Percentiles rank a stretch among this genome's conserved stretches.
phyloP scores from a whole-genome alignment of 2,329 filamentous ascomycete species.

The Chlorencoelia australis region DNA sequence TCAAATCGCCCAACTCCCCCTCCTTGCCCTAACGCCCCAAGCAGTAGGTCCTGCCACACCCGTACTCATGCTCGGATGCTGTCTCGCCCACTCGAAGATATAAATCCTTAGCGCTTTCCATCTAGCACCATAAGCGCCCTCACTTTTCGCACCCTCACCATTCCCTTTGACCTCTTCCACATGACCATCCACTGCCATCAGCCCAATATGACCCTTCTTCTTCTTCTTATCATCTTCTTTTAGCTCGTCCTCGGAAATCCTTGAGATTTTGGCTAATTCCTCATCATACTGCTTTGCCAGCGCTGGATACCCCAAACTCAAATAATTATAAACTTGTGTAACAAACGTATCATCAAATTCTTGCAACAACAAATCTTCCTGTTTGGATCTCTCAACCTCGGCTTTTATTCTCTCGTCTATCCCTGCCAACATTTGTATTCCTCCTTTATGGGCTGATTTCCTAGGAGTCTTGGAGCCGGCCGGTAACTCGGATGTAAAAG shows the following conservation, averaged over 20 bases:
- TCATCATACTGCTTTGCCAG: slow-evolving; percentile 74
- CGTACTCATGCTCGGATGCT: slow-evolving; percentile 63
- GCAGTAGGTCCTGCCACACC: slow-evolving; percentile 43
- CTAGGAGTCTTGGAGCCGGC: slow-evolving; percentile 4
- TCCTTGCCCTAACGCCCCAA: slow-evolving; percentile 58
- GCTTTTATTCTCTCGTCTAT: slow-evolving; percentile 21
- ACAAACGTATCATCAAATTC: slow-evolving; percentile 81
- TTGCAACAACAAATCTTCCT: slow-evolving; percentile 32
- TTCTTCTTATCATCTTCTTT: slow-evolving; percentile 58
- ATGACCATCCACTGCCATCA: slow-evolving; percentile 33
- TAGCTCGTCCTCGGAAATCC: slow-evolving; percentile 58
- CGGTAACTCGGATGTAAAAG: slow-evolving; percentile 16
- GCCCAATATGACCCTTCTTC: slow-evolving; percentile 64
- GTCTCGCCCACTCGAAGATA: slow-evolving; percentile 79
- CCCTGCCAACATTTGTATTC: slow-evolving; percentile 25
- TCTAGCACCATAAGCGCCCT: slow-evolving; percentile 44
- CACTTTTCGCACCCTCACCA: slow-evolving; percentile 31
- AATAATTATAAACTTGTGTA: slow-evolving; percentile 94
- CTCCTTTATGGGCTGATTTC: slow-evolving; percentile 5
- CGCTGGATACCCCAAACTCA: slow-evolving; percentile 84
- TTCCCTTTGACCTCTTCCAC: slow-evolving; percentile 21
- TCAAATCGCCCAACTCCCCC: slow-evolving; percentile 65
- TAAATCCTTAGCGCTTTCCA: slow-evolving; percentile 81
- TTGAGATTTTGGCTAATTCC: slow-evolving; percentile 74
- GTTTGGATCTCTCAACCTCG: slow-evolving; percentile 19